phyloP scores from a whole-genome alignment of 2,329 filamentous ascomycete species.

The Talaromyces verruculosus region DNA sequence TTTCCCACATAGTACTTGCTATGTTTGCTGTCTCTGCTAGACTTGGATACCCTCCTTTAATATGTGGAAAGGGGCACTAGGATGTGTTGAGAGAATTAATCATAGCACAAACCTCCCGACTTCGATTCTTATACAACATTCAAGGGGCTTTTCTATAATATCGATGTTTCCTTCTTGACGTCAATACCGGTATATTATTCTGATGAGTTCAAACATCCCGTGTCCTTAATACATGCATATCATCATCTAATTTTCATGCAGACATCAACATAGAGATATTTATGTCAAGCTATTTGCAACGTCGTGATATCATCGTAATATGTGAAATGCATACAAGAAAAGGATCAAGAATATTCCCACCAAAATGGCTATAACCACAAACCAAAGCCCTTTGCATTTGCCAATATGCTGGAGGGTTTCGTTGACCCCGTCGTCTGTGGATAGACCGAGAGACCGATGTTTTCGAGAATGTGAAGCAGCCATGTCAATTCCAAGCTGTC shows the following conservation, averaged over 20 bases:
- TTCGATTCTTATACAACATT: background rate
- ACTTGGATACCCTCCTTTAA: no score
- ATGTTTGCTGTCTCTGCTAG: background rate
- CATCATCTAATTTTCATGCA: background rate
- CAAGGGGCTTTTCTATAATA: background rate
- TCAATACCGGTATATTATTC: background rate
- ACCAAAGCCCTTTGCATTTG: constrained; percentile 22
- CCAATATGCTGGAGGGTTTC: constrained; percentile 20
- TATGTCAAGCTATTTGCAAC: background rate
- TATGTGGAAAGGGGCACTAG: no score
- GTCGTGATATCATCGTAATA: constrained; percentile 5
- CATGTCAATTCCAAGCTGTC: background rate
- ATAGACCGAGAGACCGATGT: background rate
- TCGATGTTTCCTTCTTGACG: background rate
- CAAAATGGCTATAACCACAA: constrained; percentile 19
- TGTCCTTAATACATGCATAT: background rate
- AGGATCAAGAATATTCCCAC: constrained; percentile 22
- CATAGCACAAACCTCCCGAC: background rate
- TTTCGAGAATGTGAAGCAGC: background rate
- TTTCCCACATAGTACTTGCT: background rate
- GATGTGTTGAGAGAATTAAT: background rate
- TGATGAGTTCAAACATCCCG: background rate
- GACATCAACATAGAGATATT: background rate
- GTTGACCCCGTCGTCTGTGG: background rate
- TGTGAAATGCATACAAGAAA: constrained; percentile 23